phyloP scores from a whole-genome alignment of 2,329 filamentous ascomycete genomes.

The Zasmidium cellare region DNA sequence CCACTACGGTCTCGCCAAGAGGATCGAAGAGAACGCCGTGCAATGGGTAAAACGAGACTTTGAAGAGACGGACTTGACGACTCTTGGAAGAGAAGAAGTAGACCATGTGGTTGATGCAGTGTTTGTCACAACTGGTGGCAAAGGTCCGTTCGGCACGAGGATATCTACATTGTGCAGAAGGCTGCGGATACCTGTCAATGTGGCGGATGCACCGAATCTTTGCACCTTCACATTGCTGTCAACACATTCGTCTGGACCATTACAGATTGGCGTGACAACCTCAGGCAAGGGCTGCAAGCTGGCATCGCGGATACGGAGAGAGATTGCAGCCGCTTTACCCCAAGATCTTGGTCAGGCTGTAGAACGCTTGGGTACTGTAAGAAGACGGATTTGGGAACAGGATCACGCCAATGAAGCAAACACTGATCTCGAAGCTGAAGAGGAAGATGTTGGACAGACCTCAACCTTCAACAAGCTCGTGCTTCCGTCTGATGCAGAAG shows the following conservation, averaged over 20 bases:
- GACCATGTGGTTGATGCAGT: constrained; percentile 82
- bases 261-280: constrained; percentile 94
- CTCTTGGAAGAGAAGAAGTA: constrained; percentile 77
- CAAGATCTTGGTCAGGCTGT: constrained; percentile 74
- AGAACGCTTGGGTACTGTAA: constrained; percentile 70
- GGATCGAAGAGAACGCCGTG: constrained; percentile 66
- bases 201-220: constrained; percentile 80
- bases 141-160: constrained; percentile 52
- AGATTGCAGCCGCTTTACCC: constrained; percentile 80
- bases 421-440: constrained; percentile 46
- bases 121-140: constrained; percentile 70
- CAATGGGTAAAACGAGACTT: constrained; percentile 68
- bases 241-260: constrained; percentile 82
- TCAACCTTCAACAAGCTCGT: constrained; percentile 84
- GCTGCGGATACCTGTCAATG: constrained; percentile 87
- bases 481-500: constrained; percentile 69
- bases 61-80: constrained; percentile 68
- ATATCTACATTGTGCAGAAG: constrained; percentile 75
- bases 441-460: constrained; percentile 70
- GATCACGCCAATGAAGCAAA: constrained; percentile 59
- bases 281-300: constrained; percentile 94
- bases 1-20: constrained; percentile 62
- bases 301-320: constrained; percentile 81
- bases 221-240: constrained; percentile 90
- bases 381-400: constrained; percentile 71